These are phyloP conservation scores for Lentithecium fluviatile DNA, from an alignment of 495 filamentous ascomycete genomes.

Conservation along the genomic window DNA sequence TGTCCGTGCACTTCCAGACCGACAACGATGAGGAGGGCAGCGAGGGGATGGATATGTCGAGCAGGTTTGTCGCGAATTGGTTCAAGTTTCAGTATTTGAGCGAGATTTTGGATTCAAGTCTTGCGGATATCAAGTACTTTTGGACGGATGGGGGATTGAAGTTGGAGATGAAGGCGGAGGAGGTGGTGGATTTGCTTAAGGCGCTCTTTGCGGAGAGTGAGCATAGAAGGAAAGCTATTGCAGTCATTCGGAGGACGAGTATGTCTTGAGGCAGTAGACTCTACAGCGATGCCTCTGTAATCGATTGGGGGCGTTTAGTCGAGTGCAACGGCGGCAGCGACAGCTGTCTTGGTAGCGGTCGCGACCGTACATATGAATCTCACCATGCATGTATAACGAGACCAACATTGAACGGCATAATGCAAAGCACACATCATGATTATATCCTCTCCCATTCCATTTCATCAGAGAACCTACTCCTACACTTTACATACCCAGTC, in stretches of 20 bases:
- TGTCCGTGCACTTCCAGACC: conserved; percentile 76
- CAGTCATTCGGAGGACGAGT: conserved; percentile 61
- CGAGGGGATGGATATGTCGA: conserved; percentile 53
- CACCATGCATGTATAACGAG: no score
- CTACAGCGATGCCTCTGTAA: no score
- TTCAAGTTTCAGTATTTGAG: conserved; percentile 83
- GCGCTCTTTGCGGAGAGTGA: conserved; percentile 89
- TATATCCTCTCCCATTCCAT: no score
- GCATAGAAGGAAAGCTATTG: conserved; percentile 70
- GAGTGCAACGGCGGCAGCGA: no score
- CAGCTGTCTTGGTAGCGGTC: no score
- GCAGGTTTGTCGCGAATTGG: conserved; percentile 80
- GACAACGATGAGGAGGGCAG: conserved; percentile 43
- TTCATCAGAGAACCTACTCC: no score
- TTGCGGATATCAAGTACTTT: conserved; percentile 83
- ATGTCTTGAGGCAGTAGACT: no score
- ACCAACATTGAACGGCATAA: no score
- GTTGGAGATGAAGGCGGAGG: conserved; percentile 76
- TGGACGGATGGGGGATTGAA: conserved; percentile 85
- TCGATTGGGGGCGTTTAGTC: no score
- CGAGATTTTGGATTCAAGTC: conserved; percentile 84
- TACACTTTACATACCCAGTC: no score
- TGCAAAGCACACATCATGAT: no score
- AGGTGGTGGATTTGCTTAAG: conserved; percentile 83
- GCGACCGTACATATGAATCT: no score